Base-by-base conservation (phyloP, 2,329 filamentous ascomycete genomes). In the Aspergillus japonicus region DNA sequence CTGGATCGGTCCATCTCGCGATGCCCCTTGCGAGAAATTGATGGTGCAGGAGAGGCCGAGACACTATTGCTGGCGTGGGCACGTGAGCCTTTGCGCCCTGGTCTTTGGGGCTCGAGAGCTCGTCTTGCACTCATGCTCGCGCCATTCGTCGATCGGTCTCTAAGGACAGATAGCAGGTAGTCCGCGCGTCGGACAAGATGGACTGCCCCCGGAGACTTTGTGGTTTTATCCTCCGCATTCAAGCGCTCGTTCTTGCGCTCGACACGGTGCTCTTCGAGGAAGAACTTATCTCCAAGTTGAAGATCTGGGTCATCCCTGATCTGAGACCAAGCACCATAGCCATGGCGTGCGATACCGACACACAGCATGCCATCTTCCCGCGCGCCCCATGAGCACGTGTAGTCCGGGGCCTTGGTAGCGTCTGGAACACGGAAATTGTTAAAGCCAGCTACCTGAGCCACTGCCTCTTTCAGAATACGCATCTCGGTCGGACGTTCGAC, bases 281-380 rank as follows among this genome's bases (percentile, higher is more conserved):
- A 99, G 73, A 98, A 91, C 71, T 97, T 98, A 69, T 96, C 92
- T 1, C 82, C 80, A 79, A 99, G 88, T 8, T 87, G 90, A 23
- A 99, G 85, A 33, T 97, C 92, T 1, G 86, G 79, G 71, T 99
- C 95, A 68, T 99, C 95, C 6, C 95, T 89, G 69, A 99, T 98
- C 67, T 93, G 89, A 1, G 89, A 85, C 95, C 95, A 99, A 2
- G 94, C 93, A 58, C 96, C 96, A 71, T 96, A 98, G 2, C 95
- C 95, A 72, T 99, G 94, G 58, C 89, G 87, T 66, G 92, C 88
- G 65, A 99, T 96, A 61, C 95, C 95, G 47, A 98, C 86, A 58
- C 96, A 90, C 51, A 99, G 87, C 95, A 99, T 99, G 54, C 92
- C 95, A 73, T 99, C 95, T 76, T 99, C 95, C 62, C 90, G 89